Conservation (phyloP, 768 basidiomycete genomes). For the Phaffia tasmanica region DNA sequence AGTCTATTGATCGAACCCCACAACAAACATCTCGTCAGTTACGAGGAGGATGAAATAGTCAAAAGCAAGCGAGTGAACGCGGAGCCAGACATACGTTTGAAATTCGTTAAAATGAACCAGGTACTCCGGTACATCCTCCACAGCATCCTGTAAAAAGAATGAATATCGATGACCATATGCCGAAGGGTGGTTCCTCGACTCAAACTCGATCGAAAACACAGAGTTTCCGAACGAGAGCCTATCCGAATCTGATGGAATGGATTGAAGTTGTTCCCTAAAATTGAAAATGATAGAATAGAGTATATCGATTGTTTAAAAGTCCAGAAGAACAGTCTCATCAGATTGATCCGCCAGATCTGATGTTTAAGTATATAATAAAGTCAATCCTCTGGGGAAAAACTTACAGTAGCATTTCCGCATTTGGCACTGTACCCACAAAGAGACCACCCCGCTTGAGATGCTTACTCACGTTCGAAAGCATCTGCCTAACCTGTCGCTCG, state of each 20-base stretch:
- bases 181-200: slow-evolving; percentile 47
- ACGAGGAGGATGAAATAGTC: too few species aligned
- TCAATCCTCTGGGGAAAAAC: neutral
- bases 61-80: too few species aligned
- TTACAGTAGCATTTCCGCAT: slow-evolving; percentile 54
- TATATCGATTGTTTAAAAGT: neutral
- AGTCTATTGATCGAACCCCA: slow-evolving; percentile 46
- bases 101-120: slow-evolving; percentile 90
- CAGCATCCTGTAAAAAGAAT: slow-evolving; percentile 87
- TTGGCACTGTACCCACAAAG: slow-evolving; percentile 93
- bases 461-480: slow-evolving; percentile 79
- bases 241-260: slow-evolving; percentile 51
- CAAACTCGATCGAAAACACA: slow-evolving; percentile 80
- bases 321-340: neutral
- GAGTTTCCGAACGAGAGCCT: slow-evolving; percentile 78
- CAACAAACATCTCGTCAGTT: neutral
- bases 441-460: slow-evolving; percentile 71
- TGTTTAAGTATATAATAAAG: too few species aligned
- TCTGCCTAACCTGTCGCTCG: slow-evolving; percentile 69
- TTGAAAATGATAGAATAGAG: neutral
- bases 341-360: neutral
- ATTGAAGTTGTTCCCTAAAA: slow-evolving; percentile 56
- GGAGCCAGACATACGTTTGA: slow-evolving; percentile 48
- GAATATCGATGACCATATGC: slow-evolving; percentile 80
- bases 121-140: slow-evolving; percentile 94